phyloP scores from a whole-genome alignment of 83 land plant species.

The Picea abies region DNA sequence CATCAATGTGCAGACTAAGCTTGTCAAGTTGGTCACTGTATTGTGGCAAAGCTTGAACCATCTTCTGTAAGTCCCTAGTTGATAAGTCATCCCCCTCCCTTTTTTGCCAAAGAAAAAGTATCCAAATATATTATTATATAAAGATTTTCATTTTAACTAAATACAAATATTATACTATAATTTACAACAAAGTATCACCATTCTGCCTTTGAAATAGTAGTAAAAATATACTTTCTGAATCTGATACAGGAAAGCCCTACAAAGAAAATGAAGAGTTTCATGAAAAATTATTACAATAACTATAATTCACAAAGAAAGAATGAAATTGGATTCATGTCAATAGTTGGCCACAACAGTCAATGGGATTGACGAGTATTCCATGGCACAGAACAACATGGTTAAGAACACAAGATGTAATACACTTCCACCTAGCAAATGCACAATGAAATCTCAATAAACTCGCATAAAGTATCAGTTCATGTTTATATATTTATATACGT shows the following conservation, averaged over 20 bases:
- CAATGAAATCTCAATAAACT: no score
- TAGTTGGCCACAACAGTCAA: no score
- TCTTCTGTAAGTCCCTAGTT: conserved; percentile 90
- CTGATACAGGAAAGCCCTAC: neutral
- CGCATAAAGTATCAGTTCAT: no score
- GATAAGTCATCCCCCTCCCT: conserved; percentile 88
- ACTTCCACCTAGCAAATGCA: no score
- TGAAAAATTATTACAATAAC: neutral
- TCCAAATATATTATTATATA: neutral
- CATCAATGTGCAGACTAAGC: conserved; percentile 95
- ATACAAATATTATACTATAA: neutral
- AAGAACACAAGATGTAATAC: no score
- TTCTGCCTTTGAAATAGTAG: neutral
- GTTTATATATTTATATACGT: no score
- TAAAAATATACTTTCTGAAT: neutral
- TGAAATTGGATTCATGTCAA: no score
- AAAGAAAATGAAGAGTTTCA: conserved; percentile 9
- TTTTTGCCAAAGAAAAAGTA: conserved; percentile 9
- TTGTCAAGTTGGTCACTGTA: conserved; percentile 94
- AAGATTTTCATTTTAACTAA: neutral
- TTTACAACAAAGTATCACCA: neutral
- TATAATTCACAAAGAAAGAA: no score
- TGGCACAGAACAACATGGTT: no score
- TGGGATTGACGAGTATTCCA: no score
- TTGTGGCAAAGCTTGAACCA: conserved; percentile 97